Evolutionary conservation across 1,284 basidiomycete species (phyloP), one percentile per base, ranked within the genome.

Genomic region (Cronartium quercuum): DNA sequence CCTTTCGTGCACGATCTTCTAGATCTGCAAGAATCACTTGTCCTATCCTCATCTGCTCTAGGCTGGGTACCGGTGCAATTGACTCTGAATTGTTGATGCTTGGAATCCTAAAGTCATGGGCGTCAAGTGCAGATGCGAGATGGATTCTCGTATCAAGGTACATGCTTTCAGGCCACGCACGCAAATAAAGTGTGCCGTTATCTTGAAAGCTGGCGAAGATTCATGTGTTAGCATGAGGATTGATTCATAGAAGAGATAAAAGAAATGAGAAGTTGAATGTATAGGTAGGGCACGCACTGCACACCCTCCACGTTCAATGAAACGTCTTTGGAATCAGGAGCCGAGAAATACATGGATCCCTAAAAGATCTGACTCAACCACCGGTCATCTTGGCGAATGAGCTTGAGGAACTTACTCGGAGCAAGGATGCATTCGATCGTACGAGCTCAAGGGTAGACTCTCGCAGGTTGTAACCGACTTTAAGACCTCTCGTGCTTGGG

Each of bases 131-230:
- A 47, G 66, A 67, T 35, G 66, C 47, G 44, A 67, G 66, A 37
- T 67, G 66, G 18, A 67, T 67, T 57, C 66, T 42, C 18, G 66
- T 67, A 51, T 67, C 66, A 29, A 67, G 44, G 57, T 67, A 67
- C 6, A 57, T 55, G 35, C 47, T 42, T 51, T 37, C 57, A 3
- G 66, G 44, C 35, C 38, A 57, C 10, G 66, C 66, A 15, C 66
- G 40, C 7, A 67, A 35, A 57, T 67, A 67, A 21, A 67, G 57
- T 29, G 24, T 67, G 13, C 66, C 66, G 24, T 47, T 9, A 24
- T 67, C 51, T 18, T 47, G 66, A 51, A 67, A 67, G 24, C 66
- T 67, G 44, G 10, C 7, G n/a, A 18, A 10, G 13, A n/a, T 57
- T 37, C 3, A 47, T 35, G 41, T 15, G 18, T n/a, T 35, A 44